Base-by-base conservation (phyloP, 306 rosid genomes). In the Elaeagnus macrophylla region DNA sequence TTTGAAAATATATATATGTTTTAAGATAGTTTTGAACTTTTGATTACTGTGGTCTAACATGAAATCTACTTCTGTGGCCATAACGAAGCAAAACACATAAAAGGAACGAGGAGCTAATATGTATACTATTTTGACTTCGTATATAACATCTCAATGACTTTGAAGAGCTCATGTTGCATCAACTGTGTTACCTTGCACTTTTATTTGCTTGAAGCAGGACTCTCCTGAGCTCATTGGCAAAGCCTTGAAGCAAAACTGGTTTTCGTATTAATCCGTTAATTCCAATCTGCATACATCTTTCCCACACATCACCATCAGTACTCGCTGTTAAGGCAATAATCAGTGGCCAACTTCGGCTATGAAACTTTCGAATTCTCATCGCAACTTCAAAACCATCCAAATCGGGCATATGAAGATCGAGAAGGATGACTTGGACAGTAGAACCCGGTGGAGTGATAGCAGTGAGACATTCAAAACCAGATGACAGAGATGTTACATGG, bases 381-480 rank as follows among this genome's bases (percentile, higher is more conserved):
- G 99, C 82, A 15, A 93, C 96, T 61, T 93, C 95, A 10, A 78
- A 83, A 56, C 94, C 95, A 48, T 93, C 99, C 73, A 88, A 55
- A 37, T 83, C 96, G 0, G 85, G 77, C 88, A 81, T 84, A 69
- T 84, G 85, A 70, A 93, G 95, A 70, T 88, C 96, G 57, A 93
- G 78, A 13, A 93, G 76, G 59, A 88, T 67, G 63, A 87, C 70
- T 74, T 88, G 83, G 48, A 84, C 17, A 9, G 95, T 63, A 36
- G 86, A 61, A 50, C 86, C 84, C 12, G 81, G 52, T 0, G 88
- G 77, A 51, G 94, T 85, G 59, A 84, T 53, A 7, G 75, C 59
- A 37, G 85, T 15, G 15, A 93, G 96, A 70, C 99, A 93, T 60
- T 93, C 99, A 8, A 75, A 81, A 63, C 96, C 99, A 6, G 99